A percentile compares a stretch with the other conserved stretches of the same genome.
Conservation (phyloP, 164 flowering plant genomes). For the Annona cherimola region DNA sequence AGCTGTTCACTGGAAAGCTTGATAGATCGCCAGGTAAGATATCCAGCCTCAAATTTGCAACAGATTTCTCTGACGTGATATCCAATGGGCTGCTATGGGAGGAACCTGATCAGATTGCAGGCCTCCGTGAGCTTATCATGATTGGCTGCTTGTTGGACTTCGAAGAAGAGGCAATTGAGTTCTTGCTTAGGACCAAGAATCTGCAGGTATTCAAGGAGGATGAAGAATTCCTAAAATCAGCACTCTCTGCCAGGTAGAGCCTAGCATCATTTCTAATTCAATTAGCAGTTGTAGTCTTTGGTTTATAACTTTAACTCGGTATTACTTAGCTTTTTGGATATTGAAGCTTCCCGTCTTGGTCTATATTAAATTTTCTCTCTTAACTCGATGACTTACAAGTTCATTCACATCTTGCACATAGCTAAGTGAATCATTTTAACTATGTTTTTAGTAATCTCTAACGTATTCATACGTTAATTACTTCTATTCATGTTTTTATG, state of each 20-base stretch:
- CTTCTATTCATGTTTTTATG: too few species aligned
- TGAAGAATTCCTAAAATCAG: constrained; percentile 28
- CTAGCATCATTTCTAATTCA: background rate
- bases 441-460: too few species aligned
- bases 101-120: constrained; percentile 31
- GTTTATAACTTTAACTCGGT: background rate
- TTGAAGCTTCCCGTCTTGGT: background rate
- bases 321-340: background rate
- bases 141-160: constrained; percentile 48
- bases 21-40: constrained; percentile 25
- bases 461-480: too few species aligned
- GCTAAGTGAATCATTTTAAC: too few species aligned
- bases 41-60: constrained; percentile 36
- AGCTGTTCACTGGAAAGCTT: constrained; percentile 35
- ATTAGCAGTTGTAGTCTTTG: background rate
- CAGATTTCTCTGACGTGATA: constrained; percentile 41
- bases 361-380: too few species aligned
- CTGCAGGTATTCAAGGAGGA: constrained; percentile 49
- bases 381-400: too few species aligned
- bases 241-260: background rate
- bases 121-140: constrained; percentile 51
- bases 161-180: constrained; percentile 43
- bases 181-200: constrained; percentile 51
- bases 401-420: too few species aligned
- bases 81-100: constrained; percentile 65